Evolutionary conservation across 192 early-diverging fungal genomes (phyloP).

Genomic region (Backusella tuberculispora): DNA sequence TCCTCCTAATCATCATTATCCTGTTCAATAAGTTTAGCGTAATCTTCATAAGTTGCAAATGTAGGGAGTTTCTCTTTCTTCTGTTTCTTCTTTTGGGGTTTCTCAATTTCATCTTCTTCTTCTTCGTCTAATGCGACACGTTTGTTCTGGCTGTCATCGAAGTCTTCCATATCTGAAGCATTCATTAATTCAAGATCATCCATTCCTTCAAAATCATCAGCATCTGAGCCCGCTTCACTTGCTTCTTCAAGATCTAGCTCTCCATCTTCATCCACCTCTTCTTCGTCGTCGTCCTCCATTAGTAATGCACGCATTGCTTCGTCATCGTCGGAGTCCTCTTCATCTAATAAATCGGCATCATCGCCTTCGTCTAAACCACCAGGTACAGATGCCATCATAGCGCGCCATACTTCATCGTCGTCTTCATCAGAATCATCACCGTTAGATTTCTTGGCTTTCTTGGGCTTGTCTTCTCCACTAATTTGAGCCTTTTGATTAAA

Average conservation of each 20-base stretch:
- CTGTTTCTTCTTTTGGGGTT: slow-evolving; percentile 40
- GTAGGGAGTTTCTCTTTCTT: slow-evolving; percentile 64
- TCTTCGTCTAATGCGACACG: slow-evolving; percentile 38
- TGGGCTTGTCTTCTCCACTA: slow-evolving; percentile 20
- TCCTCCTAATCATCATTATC: slow-evolving; percentile 15
- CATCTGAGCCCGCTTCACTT: slow-evolving; percentile 40
- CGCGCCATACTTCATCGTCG: slow-evolving; percentile 90
- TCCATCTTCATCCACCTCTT: slow-evolving; percentile 54
- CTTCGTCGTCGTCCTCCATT: slow-evolving; percentile 49
- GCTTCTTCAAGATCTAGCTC: slow-evolving; percentile 61
- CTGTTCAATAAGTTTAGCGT: slow-evolving; percentile 48
- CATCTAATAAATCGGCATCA: slow-evolving; percentile 54
- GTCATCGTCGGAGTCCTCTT: slow-evolving; percentile 51
- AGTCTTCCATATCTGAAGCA: slow-evolving; percentile 38
- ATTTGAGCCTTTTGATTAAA: slow-evolving; percentile 63
- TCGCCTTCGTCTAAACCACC: slow-evolving; percentile 56
- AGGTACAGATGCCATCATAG: slow-evolving; percentile 78
- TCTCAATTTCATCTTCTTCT: slow-evolving; percentile 41
- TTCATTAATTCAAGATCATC: slow-evolving; percentile 54
- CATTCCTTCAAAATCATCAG: slow-evolving; percentile 63
- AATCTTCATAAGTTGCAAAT: slow-evolving; percentile 75
- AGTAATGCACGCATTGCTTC: slow-evolving; percentile 45
- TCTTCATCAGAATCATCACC: slow-evolving; percentile 57
- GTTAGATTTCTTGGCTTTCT: slow-evolving; percentile 31
- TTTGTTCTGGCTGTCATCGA: slow-evolving; percentile 44